These are phyloP conservation scores for Eucalyptus caleyi DNA, from an alignment of 345 rosid species.

Conservation along the genomic window DNA sequence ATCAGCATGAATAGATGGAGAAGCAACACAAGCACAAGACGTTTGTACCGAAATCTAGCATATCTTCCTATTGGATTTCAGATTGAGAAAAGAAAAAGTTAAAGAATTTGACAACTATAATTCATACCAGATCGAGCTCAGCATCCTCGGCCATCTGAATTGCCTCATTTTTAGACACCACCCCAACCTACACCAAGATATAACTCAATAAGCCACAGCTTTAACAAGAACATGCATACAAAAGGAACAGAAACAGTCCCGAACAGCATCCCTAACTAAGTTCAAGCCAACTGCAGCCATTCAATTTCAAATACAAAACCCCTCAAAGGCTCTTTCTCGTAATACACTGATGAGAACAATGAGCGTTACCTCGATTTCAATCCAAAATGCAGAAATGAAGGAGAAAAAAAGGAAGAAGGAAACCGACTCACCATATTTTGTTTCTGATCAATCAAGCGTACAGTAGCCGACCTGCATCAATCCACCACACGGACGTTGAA, in stretches of 20 bases:
- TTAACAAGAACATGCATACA: background rate
- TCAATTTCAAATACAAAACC: background rate
- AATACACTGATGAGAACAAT: background rate
- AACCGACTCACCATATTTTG: constrained; percentile 79
- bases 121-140: constrained; percentile 74
- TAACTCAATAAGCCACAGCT: background rate
- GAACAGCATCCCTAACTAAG: background rate
- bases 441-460: constrained; percentile 64
- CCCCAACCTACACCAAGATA: constrained; percentile 47
- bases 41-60: background rate
- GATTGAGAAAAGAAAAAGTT: background rate
- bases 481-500: background rate
- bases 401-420: background rate
- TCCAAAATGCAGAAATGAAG: background rate
- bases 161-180: constrained; percentile 66
- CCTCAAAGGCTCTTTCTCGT: background rate
- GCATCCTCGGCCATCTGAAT: constrained; percentile 76
- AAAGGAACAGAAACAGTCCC: background rate
- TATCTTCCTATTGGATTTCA: background rate
- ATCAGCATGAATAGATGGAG: background rate
- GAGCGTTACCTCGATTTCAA: background rate
- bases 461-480: constrained; percentile 50
- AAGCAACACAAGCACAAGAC: background rate
- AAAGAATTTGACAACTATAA: background rate
- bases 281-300: background rate